Evolutionary conservation across 2,329 filamentous ascomycete species (phyloP).

Genomic region (Xylaria sp.): DNA sequence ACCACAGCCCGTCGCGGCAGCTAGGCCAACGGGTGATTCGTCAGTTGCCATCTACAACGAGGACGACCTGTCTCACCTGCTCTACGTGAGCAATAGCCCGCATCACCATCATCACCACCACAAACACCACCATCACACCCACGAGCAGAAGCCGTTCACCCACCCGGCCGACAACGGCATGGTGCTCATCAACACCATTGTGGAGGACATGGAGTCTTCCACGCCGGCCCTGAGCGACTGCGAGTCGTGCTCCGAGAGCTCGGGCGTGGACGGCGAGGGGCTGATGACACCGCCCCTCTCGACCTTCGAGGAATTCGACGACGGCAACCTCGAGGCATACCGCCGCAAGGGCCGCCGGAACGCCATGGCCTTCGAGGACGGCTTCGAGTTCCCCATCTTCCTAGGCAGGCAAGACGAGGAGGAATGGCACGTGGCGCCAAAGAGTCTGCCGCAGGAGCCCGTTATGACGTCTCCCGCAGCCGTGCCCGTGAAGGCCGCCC

Average conservation of each 20-base stretch:
- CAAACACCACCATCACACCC: constrained; percentile 12
- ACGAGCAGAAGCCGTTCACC: constrained; percentile 17
- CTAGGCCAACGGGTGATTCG: constrained; percentile 22
- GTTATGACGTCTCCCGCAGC: background rate
- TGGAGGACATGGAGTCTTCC: constrained; percentile 33
- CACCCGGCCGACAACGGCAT: constrained; percentile 40
- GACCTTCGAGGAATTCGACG: background rate
- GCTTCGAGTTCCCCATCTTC: constrained; percentile 49
- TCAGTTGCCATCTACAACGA: constrained; percentile 49
- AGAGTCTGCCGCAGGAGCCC: too few relatives aligned
- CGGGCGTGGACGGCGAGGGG: constrained; percentile 31
- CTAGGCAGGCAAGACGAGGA: constrained; percentile 47
- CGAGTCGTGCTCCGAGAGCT: constrained; percentile 41
- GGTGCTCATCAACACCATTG: constrained; percentile 44
- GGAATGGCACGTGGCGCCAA: constrained; percentile 2
- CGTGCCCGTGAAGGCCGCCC: constrained; percentile 9
- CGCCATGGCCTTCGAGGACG: constrained; percentile 40
- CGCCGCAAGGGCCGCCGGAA: constrained; percentile 35
- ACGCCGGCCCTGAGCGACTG: constrained; percentile 47
- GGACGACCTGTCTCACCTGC: constrained; percentile 48
- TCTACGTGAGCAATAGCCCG: constrained; percentile 42
- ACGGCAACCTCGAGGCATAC: constrained; percentile 29
- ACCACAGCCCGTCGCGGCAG: constrained; percentile 19
- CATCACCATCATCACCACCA: constrained; percentile 38
- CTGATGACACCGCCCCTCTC: constrained; percentile 35